Evolutionary conservation across 495 filamentous ascomycete species (phyloP), one percentile per base, ranked within the genome.

Genomic region (Xylaria flabelliformis): DNA sequence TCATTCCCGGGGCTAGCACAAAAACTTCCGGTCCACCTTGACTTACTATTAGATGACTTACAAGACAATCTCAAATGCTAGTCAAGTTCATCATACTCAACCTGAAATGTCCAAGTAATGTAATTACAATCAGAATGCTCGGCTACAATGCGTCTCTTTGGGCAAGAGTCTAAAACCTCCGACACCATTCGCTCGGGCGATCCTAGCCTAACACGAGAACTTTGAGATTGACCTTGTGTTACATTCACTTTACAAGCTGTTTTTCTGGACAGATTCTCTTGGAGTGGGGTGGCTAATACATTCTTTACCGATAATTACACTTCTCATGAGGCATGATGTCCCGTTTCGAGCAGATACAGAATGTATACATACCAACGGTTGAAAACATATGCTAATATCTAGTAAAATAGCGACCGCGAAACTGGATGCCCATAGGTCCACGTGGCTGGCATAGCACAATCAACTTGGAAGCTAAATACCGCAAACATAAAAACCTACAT

Each of bases 361-460:
- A 56, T 8, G 3, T 4, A 15, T 55, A 13, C 13, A 15, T 55
- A 13, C 51, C 12, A 29, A 24, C 2, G 24, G n/a, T 55, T 24
- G 24, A 55, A 55, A 13, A 10, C 51, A 56, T 32, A 32, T n/a
- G 53, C 10, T 7, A 32, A 56, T 32, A 61, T 41, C 39, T 61
- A 8, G 32, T n/a, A 19, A 7, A 39, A 36, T 19, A 34, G 58
- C 58, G 3, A 41, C 58, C 58, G 9, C 17, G 13, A 39, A 39
- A 61, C 34, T 9, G 19, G 29, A 36, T 8, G 29, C 55, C 26
- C 29, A 61, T 61, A 61, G 32, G 29, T 61, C 58, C 58, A 61
- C 29, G 58, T 61, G 58, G 58, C 58, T 39, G 19, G n/a, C 34
- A 61, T 61, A 61, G n/a, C 39, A n/a, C 12, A 61, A 61, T 61